These are phyloP conservation scores for Termitomyces sp. DNA, from an alignment of 768 basidiomycete species.

Conservation along the genomic window DNA sequence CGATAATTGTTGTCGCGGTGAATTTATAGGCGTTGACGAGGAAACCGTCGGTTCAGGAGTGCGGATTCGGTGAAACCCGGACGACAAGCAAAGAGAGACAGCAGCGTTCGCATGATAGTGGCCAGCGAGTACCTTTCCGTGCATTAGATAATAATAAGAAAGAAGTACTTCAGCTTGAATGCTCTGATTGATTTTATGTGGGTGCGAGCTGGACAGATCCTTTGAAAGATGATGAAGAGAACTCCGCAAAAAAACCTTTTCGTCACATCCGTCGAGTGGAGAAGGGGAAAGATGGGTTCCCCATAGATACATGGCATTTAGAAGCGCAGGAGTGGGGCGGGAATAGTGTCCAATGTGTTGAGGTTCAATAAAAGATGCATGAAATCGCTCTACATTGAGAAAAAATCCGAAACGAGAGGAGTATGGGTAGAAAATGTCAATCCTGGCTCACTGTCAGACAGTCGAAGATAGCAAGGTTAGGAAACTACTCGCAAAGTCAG, in stretches of 20 bases:
- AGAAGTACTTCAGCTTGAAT: constrained; percentile 52
- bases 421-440: constrained; percentile 32
- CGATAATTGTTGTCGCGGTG: constrained; percentile 19
- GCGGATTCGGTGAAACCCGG: constrained; percentile 30
- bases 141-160: constrained; percentile 45
- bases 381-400: constrained; percentile 41
- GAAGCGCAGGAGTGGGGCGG: constrained; percentile 31
- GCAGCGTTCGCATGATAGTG: constrained; percentile 47
- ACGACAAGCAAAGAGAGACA: constrained; percentile 31
- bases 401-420: constrained; percentile 49
- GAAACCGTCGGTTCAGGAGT: constrained; percentile 1
- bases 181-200: constrained; percentile 31
- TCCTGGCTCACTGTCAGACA: constrained; percentile 14
- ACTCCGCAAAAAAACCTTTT: constrained; percentile 33
- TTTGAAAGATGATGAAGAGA: constrained; percentile 33
- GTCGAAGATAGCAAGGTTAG: background rate
- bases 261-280: constrained; percentile 13
- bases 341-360: constrained; percentile 23
- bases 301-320: constrained; percentile 35
- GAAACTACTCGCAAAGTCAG: constrained; percentile 8
- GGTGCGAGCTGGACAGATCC: constrained; percentile 34
- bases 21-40: background rate
- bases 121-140: constrained; percentile 40
- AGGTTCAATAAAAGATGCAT: constrained; percentile 24
- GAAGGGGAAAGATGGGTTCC: constrained; percentile 24